These are phyloP conservation scores for Zygoascus ofunaensis DNA, from an alignment of 805 yeast genomes.

Conservation along the genomic window DNA sequence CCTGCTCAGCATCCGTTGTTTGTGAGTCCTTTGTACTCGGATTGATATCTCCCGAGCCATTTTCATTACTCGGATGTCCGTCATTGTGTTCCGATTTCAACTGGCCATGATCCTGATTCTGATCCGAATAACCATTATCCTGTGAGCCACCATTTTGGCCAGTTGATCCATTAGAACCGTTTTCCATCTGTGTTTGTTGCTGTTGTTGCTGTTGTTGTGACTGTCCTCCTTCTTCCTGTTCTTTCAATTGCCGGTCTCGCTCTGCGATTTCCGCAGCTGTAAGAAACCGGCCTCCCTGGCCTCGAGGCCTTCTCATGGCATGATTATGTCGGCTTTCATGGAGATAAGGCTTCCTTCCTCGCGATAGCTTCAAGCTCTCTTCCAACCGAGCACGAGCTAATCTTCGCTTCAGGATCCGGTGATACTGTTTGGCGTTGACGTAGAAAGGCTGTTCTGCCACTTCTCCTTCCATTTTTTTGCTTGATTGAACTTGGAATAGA, in stretches of 20 bases:
- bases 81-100: no score
- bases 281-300: conserved; percentile 94
- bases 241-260: conserved; percentile 34
- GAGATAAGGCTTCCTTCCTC: conserved; percentile 86
- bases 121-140: no score
- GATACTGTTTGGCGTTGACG: conserved; percentile 96
- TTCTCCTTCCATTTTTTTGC: conserved; percentile 5
- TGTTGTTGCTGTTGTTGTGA: neutral
- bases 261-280: conserved; percentile 82
- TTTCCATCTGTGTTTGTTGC: neutral
- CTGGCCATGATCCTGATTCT: no score
- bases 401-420: conserved; percentile 85
- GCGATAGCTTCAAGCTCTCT: conserved; percentile 75
- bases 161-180: no score
- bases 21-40: no score
- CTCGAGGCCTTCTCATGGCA: conserved; percentile 98
- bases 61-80: no score
- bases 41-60: no score
- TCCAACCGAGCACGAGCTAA: conserved; percentile 89
- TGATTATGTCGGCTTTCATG: conserved; percentile 98
- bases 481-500: no score
- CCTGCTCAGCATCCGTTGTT: no score
- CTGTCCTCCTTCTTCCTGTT: conserved; percentile 7
- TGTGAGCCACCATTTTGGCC: no score
- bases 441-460: conserved; percentile 80